Base-by-base conservation (phyloP, 805 yeast species). In the Kluyveromyces wickerhamii region DNA sequence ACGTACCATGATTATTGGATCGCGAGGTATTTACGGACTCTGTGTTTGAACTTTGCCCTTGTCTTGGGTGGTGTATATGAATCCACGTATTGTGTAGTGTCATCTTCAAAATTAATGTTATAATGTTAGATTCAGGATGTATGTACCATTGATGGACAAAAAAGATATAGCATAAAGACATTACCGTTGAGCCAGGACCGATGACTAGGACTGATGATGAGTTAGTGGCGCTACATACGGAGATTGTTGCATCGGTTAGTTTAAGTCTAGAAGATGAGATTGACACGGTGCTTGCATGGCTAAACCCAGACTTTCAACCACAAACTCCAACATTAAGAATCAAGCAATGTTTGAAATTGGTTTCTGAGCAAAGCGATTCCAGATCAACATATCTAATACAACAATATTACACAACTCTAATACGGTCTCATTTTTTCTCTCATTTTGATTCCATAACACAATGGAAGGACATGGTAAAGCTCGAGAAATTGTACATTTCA, bases 231-330 rank as follows among this genome's bases (percentile, higher is more conserved):
- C 16, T 16, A 9, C 29, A 21, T 17, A 15, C 26, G 11, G 39
- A 39, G 17, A 24, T 38, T 22, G 36, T 38, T 9, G 27, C 23
- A 12, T 34, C 27, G 9, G 18, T 30, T 17, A 39, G 37, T 21
- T 36, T 37, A 8, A 41, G 34, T 10, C 22, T 38, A 18, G 41
- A 35, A 17, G 57, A 53, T 33, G 57, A 52, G 16, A 26, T 53
- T 10, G 49, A 49, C 13, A 35, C 44, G 2, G 23, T 53, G 19
- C 35, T 52, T 10, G 36, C 39, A 9, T 53, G 59, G 59, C 18
- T 53, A 15, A 55, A 48, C 30, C 36, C 44, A 2, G 26, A 32
- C 11, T 45, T 48, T 35, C 48, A 49, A 18, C 56, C 52, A 35
- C 50, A 44, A 21, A 35, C 39, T 25, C 59, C 59, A 2, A 43